Evolutionary conservation across 352 stramenopile species (phyloP).

Genomic region (Phytophthora colocasiae): DNA sequence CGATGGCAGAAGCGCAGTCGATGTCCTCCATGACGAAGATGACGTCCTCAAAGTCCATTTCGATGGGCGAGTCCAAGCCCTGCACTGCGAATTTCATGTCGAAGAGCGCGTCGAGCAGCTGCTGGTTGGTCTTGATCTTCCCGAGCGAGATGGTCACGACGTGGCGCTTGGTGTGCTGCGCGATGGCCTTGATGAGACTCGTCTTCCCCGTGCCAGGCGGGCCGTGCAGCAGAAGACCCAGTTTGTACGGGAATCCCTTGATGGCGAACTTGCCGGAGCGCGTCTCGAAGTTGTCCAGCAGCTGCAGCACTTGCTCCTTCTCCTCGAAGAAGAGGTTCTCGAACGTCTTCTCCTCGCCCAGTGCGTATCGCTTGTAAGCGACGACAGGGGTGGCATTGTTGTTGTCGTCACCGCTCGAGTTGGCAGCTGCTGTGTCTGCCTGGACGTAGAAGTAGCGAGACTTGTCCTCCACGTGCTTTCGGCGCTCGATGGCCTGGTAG

Average conservation of each 20-base stretch:
- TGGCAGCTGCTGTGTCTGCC: constrained; percentile 3
- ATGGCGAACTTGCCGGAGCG: constrained; percentile 84
- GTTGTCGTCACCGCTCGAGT: constrained; percentile 16
- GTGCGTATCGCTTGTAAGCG: constrained; percentile 77
- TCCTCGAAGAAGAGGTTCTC: constrained; percentile 90
- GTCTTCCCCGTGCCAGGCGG: constrained; percentile 92
- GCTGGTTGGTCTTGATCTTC: constrained; percentile 68
- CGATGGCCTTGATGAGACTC: constrained; percentile 89
- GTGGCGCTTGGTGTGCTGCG: constrained; percentile 74
- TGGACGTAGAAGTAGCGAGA: constrained; percentile 58
- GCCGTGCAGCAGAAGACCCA: constrained; percentile 87
- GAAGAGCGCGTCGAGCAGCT: constrained; percentile 86
- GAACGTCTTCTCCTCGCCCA: constrained; percentile 91
- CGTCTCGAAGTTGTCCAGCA: constrained; percentile 76
- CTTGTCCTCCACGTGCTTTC: constrained; percentile 50
- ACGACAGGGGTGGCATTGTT: constrained; percentile 18
- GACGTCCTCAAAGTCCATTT: constrained; percentile 83
- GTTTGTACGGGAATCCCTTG: constrained; percentile 90
- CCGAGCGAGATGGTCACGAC: constrained; percentile 79
- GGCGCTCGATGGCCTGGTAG: constrained; percentile 47
- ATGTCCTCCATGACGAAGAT: constrained; percentile 94
- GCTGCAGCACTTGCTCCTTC: constrained; percentile 68
- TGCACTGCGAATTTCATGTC: constrained; percentile 73
- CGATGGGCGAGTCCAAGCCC: constrained; percentile 67
- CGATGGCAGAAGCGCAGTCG: constrained; percentile 84